Conservation (phyloP, 1,284 basidiomycete genomes). For the Leccinum huronense region DNA sequence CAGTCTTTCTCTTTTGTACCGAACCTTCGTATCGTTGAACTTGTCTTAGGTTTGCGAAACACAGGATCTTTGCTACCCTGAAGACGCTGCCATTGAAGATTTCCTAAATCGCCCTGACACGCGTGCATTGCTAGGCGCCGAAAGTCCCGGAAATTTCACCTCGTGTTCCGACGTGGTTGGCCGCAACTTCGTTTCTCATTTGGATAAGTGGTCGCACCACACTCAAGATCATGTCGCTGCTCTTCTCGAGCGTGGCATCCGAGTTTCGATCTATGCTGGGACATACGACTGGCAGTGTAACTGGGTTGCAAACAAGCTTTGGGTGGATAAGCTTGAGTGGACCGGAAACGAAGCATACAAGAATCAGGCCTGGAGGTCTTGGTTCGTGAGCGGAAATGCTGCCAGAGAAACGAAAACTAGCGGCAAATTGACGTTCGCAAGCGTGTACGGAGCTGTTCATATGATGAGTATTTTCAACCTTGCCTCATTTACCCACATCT, state of each 20-base stretch:
- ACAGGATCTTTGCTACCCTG: conserved; percentile 55
- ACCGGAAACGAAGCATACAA: conserved; percentile 54
- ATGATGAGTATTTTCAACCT: conserved; percentile 54
- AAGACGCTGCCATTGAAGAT: conserved; percentile 47
- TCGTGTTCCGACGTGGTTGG: conserved; percentile 57
- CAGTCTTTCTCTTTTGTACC: conserved; percentile 4
- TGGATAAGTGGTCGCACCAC: conserved; percentile 60
- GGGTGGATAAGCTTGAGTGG: conserved; percentile 77
- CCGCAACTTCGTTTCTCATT: conserved; percentile 45
- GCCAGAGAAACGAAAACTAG: conserved; percentile 65
- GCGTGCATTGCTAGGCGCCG: conserved; percentile 59
- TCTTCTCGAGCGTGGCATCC: conserved; percentile 71
- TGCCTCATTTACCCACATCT: conserved; percentile 13
- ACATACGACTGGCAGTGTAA: conserved; percentile 82
- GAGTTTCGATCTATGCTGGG: conserved; percentile 75
- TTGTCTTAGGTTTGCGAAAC: conserved; percentile 47
- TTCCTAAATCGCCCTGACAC: conserved; percentile 59
- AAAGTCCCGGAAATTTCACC: conserved; percentile 52
- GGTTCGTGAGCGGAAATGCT: conserved; percentile 53
- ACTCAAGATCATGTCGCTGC: conserved; percentile 67
- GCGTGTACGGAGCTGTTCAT: conserved; percentile 63
- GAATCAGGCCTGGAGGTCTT: conserved; percentile 53
- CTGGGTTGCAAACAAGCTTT: conserved; percentile 72
- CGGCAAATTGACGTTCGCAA: conserved; percentile 64
- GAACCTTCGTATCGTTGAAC: conserved; percentile 1